A percentile compares a stretch with the other conserved stretches of the same genome.
phyloP scores from a whole-genome alignment of 345 rosid species.

The Viola odorata region DNA sequence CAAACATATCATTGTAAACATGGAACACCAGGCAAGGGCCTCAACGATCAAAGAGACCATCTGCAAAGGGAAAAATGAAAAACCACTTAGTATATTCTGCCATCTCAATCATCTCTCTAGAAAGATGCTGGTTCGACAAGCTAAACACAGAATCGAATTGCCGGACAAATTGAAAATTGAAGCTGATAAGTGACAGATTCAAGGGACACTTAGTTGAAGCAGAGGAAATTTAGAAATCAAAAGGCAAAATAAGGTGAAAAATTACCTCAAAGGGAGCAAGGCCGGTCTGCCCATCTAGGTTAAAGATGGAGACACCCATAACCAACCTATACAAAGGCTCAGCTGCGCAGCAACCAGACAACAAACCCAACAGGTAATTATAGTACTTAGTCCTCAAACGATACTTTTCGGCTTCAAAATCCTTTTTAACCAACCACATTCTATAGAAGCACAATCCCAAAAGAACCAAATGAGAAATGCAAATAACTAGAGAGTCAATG shows the following conservation, averaged over 20 bases:
- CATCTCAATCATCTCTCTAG: too few species aligned
- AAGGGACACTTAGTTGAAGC: neutral
- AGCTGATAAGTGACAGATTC: too few species aligned
- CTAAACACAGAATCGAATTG: too few species aligned
- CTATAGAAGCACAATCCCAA: conserved; percentile 24
- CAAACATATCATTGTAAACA: conserved; percentile 22
- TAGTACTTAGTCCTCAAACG: conserved; percentile 18
- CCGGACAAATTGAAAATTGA: too few species aligned
- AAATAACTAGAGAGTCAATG: conserved; percentile 24
- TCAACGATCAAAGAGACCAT: conserved; percentile 19
- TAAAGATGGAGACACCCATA: conserved; percentile 20
- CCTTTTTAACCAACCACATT: conserved; percentile 22
- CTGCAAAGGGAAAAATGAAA: conserved; percentile 11
- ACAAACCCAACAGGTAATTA: conserved; percentile 20
- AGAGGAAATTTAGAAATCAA: neutral
- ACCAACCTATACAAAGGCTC: conserved; percentile 25
- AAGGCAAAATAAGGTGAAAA: neutral
- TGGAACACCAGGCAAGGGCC: conserved; percentile 26
- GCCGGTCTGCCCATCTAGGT: conserved; percentile 18
- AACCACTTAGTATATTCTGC: too few species aligned
- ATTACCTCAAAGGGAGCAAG: conserved; percentile 28
- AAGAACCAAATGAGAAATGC: conserved; percentile 29
- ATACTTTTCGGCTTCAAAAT: conserved; percentile 16
- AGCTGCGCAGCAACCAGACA: conserved; percentile 22
- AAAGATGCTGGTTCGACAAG: too few species aligned